A percentile compares a stretch with the other conserved stretches of the same genome.
phyloP scores from a whole-genome alignment of 1,284 basidiomycete genomes.

The Chondrostereum purpureum region DNA sequence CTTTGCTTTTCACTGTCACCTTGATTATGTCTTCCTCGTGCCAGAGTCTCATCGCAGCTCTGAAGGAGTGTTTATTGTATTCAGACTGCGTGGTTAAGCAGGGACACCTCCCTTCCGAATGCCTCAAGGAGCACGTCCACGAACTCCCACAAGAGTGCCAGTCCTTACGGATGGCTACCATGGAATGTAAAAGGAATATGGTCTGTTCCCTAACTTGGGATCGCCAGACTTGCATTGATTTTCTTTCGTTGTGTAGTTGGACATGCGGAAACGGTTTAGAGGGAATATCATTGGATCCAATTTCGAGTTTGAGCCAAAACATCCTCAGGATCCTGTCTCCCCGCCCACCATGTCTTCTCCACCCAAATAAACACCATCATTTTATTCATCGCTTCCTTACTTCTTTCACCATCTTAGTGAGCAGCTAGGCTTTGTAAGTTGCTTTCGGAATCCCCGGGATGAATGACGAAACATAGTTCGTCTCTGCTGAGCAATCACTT shows the following conservation, averaged over 20 bases:
- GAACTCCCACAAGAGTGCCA: constrained; percentile 75
- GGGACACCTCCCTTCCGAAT: constrained; percentile 68
- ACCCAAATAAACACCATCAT: no score
- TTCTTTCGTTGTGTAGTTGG: constrained; percentile 45
- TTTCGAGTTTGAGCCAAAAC: constrained; percentile 32
- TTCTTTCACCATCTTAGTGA: no score
- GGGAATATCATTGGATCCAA: constrained; percentile 62
- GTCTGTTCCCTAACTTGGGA: constrained; percentile 38
- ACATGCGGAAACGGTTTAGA: constrained; percentile 79
- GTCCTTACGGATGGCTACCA: constrained; percentile 69
- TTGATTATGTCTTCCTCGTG: constrained; percentile 70
- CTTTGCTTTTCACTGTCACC: background rate
- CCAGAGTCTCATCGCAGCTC: constrained; percentile 61
- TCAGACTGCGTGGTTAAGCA: constrained; percentile 81
- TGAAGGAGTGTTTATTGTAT: constrained; percentile 73
- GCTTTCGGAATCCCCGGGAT: no score
- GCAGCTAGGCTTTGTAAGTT: no score
- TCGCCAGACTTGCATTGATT: constrained; percentile 1
- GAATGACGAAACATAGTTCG: no score
- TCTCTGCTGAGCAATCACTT: background rate
- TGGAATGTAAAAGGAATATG: constrained; percentile 85
- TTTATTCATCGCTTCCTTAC: no score
- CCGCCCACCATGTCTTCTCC: background rate
- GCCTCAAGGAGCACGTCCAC: constrained; percentile 63
- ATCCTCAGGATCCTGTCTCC: constrained; percentile 1